Evolutionary conservation across 345 rosid species (phyloP).

Genomic region (Gossypium thurberi): DNA sequence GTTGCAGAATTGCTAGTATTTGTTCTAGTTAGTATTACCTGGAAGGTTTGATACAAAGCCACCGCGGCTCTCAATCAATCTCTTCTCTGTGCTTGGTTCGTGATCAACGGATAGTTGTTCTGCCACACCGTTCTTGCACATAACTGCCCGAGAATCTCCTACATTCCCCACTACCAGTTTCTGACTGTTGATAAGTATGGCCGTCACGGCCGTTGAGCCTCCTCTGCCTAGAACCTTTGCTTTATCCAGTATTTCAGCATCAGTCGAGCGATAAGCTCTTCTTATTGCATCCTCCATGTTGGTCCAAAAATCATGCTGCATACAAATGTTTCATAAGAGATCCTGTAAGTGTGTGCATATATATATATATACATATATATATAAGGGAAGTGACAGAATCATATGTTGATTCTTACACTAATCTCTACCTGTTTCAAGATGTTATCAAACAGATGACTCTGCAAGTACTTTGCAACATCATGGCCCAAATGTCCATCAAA

Average conservation of each 20-base stretch:
- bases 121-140: constrained; percentile 55
- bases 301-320: constrained; percentile 73
- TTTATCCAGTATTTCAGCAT: constrained; percentile 52
- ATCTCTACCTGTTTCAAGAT: constrained; percentile 59
- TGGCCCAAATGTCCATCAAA: constrained; percentile 88
- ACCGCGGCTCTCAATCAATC: constrained; percentile 59
- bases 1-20: neutral
- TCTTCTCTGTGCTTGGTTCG: constrained; percentile 73
- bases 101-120: constrained; percentile 74
- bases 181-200: constrained; percentile 64
- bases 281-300: constrained; percentile 54
- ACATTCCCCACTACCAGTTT: constrained; percentile 76
- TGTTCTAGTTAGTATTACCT: constrained; percentile 29
- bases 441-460: constrained; percentile 59
- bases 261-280: constrained; percentile 65
- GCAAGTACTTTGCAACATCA: constrained; percentile 66
- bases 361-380: neutral
- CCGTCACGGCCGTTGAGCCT: constrained; percentile 91
- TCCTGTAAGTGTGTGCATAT: no score
- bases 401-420: constrained; percentile 6
- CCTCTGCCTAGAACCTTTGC: constrained; percentile 62
- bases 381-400: neutral
- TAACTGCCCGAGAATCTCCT: constrained; percentile 89
- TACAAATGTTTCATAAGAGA: neutral
- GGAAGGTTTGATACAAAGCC: constrained; percentile 87